phyloP scores from a whole-genome alignment of 1,284 basidiomycete genomes.

The Prillingera fragicola region DNA sequence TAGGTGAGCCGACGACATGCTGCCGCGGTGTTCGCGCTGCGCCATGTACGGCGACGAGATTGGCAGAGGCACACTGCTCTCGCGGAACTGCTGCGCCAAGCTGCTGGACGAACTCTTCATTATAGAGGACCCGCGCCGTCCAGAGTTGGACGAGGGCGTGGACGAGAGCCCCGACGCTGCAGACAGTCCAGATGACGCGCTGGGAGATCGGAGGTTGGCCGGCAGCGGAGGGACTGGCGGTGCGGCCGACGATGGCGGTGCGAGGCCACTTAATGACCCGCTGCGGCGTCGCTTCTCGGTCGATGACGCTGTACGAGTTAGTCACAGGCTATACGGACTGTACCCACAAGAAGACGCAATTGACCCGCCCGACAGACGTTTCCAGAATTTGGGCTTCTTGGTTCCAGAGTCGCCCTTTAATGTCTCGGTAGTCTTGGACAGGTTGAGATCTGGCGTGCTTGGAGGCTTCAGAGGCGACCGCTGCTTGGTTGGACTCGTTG shows the following conservation, averaged over 20 bases:
- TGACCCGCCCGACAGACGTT: slow-evolving; percentile 27
- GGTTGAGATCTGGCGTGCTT: not conserved
- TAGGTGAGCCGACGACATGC: too few relatives aligned
- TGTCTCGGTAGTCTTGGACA: not conserved
- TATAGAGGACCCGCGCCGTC: too few relatives aligned
- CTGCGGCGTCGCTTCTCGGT: slow-evolving; percentile 18
- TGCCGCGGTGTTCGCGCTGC: too few relatives aligned
- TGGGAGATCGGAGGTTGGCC: slow-evolving; percentile 29
- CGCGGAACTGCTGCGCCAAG: not conserved
- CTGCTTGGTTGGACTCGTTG: not conserved
- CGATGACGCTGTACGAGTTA: not conserved
- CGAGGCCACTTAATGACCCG: slow-evolving; percentile 20
- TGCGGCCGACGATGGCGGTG: not conserved
- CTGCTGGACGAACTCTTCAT: slow-evolving; percentile 7
- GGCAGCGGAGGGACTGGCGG: slow-evolving; percentile 37
- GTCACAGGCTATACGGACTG: not conserved
- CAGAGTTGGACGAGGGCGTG: too few relatives aligned
- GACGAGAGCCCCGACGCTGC: slow-evolving; percentile 6
- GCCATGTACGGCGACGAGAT: too few relatives aligned
- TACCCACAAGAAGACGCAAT: too few relatives aligned
- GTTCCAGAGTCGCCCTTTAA: not conserved
- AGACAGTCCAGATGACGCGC: slow-evolving; percentile 3
- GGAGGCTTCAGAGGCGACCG: not conserved
- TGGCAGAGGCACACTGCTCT: too few relatives aligned
- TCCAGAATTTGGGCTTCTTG: slow-evolving; percentile 29